phyloP scores from a whole-genome alignment of 306 rosid species.

The Begonia fuchsioides region DNA sequence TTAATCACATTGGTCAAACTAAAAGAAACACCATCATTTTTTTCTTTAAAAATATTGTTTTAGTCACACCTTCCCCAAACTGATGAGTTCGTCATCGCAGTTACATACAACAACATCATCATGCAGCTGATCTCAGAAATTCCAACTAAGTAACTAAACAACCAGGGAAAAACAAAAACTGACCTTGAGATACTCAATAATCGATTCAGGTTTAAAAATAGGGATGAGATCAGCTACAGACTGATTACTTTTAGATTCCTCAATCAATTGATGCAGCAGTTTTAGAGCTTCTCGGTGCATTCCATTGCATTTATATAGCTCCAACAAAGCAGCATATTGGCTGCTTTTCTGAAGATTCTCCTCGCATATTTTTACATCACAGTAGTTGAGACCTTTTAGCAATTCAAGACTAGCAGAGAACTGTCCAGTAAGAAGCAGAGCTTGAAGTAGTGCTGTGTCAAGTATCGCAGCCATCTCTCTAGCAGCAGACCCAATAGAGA shows the following conservation, averaged over 20 bases:
- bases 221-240: slow-evolving; percentile 35
- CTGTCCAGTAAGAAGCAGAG: slow-evolving; percentile 86
- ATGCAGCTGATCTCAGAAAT: no score
- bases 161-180: slow-evolving; percentile 10
- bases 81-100: no score
- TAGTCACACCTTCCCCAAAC: no score
- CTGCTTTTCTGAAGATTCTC: slow-evolving; percentile 61
- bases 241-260: slow-evolving; percentile 55
- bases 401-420: slow-evolving; percentile 56
- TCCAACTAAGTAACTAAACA: background rate
- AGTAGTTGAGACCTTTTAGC: slow-evolving; percentile 68
- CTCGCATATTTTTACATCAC: slow-evolving; percentile 76
- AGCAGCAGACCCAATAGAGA: slow-evolving; percentile 59
- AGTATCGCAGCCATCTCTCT: slow-evolving; percentile 87
- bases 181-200: slow-evolving; percentile 97
- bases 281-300: slow-evolving; percentile 90
- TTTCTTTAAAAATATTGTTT: no score
- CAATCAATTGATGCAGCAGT: slow-evolving; percentile 66
- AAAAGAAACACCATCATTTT: no score
- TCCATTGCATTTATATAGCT: slow-evolving; percentile 81
- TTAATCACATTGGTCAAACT: no score
- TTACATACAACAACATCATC: background rate
- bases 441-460: slow-evolving; percentile 88
- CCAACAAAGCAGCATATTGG: slow-evolving; percentile 60
- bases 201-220: slow-evolving; percentile 69